Conservation (phyloP, 441 rosid species). For the Biscutella laevigata region DNA sequence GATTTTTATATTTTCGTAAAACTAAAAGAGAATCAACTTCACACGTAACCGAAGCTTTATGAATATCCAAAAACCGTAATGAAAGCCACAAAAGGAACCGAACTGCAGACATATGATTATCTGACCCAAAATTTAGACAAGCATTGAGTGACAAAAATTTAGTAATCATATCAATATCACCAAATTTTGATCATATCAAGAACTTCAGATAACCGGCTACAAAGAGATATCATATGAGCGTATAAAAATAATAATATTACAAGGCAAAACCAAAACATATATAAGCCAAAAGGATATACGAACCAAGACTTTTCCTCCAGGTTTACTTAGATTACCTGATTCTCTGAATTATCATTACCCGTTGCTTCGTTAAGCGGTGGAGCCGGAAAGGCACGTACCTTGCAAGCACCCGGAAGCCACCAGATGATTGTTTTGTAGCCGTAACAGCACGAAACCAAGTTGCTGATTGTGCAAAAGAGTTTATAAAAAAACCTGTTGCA, state of each 20-base stretch:
- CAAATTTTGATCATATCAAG: too few relatives aligned
- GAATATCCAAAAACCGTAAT: too few relatives aligned
- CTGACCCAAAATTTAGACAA: too few relatives aligned
- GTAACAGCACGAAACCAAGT: slow-evolving; percentile 66
- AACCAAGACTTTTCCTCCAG: slow-evolving; percentile 7
- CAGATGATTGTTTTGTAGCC: slow-evolving; percentile 47
- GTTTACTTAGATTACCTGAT: slow-evolving; percentile 16
- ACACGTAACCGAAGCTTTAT: too few relatives aligned
- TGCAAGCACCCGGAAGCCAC: slow-evolving; percentile 29
- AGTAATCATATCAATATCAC: too few relatives aligned
- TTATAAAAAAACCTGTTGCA: slow-evolving; percentile 50
- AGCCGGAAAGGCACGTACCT: slow-evolving; percentile 30
- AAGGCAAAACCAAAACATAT: slow-evolving; percentile 6
- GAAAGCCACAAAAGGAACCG: too few relatives aligned
- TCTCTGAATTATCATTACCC: slow-evolving; percentile 18
- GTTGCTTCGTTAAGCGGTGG: slow-evolving; percentile 15
- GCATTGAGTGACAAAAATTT: too few relatives aligned
- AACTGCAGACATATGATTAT: too few relatives aligned
- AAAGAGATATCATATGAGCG: neutral
- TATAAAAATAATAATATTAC: slow-evolving; percentile 9
- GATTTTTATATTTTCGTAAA: too few relatives aligned
- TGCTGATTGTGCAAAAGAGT: slow-evolving; percentile 55
- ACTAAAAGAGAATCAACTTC: too few relatives aligned
- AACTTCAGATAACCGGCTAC: too few relatives aligned
- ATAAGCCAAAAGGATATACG: slow-evolving; percentile 14